phyloP scores from a whole-genome alignment of 2,329 filamentous ascomycete genomes.

The Pseudohalonectria lignicola region DNA sequence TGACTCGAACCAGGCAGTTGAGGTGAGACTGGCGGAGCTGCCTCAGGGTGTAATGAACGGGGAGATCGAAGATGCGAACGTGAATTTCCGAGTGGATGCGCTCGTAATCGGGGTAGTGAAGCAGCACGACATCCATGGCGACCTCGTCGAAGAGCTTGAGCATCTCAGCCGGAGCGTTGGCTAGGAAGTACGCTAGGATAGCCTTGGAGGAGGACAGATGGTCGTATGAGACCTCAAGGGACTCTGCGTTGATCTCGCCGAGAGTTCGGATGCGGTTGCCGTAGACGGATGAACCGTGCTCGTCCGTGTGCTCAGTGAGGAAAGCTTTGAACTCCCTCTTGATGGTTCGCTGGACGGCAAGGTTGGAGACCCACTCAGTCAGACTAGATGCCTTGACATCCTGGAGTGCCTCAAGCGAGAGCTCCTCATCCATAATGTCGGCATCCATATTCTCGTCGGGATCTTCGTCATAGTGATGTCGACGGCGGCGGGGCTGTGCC shows the following conservation, averaged over 20 bases:
- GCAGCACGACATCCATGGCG: conserved; percentile 88
- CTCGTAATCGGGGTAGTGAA: conserved; percentile 96
- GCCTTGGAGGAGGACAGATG: conserved; percentile 86
- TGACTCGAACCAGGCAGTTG: conserved; percentile 90
- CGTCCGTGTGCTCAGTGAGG: conserved; percentile 89
- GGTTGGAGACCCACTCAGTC: conserved; percentile 89
- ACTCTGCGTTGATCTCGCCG: conserved; percentile 95
- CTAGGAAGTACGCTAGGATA: conserved; percentile 88
- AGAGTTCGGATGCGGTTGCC: conserved; percentile 87
- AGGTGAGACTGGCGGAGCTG: conserved; percentile 92
- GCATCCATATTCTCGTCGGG: conserved; percentile 84
- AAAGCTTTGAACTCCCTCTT: conserved; percentile 96
- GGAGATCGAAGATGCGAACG: conserved; percentile 89
- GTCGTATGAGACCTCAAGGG: conserved; percentile 90
- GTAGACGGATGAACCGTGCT: conserved; percentile 83
- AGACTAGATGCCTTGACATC: conserved; percentile 90
- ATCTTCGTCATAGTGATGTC: conserved; percentile 90
- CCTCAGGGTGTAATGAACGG: conserved; percentile 87
- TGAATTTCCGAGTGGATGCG: conserved; percentile 97
- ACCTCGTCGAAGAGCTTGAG: conserved; percentile 94
- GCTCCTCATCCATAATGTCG: conserved; percentile 91
- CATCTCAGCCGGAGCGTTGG: conserved; percentile 90
- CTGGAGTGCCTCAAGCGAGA: conserved; percentile 80
- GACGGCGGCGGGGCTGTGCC: conserved; percentile 70
- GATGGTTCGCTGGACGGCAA: conserved; percentile 83